Base-by-base conservation (phyloP, 2,329 filamentous ascomycete genomes). In the Amesomyces nigricolor region DNA sequence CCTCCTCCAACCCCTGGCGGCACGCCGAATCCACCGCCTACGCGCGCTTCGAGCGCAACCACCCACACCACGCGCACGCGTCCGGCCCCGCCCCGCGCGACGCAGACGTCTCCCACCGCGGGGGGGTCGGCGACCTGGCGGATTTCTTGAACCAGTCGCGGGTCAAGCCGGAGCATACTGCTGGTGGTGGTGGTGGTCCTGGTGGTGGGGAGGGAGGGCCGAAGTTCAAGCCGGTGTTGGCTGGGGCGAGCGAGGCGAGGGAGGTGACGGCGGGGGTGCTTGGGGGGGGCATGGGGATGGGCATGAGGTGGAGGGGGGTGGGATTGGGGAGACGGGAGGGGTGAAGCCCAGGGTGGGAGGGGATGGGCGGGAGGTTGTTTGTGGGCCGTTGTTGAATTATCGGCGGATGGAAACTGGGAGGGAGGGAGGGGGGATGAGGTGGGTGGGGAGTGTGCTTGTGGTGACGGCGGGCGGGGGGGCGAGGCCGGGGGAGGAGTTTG, bases 381-480 rank as follows among this genome's bases (percentile, higher is more conserved):
- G 82, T 63, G 88, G 88, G 0, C 88, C 88, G 17, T 73, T 92
- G 61, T 72, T 92, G 59, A 92, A 92, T 72, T 92, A 91, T 70
- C 79, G 86, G 61, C 81, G 82, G 65, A 91, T 87, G 82, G 81
- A 86, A 19, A 19, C 17, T 19, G 64, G 79, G 78, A 29, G 75
- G 22, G 22, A 26, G 4, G 22, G 22, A 19, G 22, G 22, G 1
- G 22, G 75, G 5, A 8, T 1, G 39, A 73, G 72, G 40, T 97
- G 92, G 91, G 77, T 88, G 64, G 91, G 92, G 56, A 95, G 90
- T 68, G 88, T 95, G 7, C 74, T 96, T 64, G 75, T 96, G 48
- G 90, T 96, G 51, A 88, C 86, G 14, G 84, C 80, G 50, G 87
- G 90, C 4, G 87, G 87, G 22, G 83, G 79, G 56, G 72, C 81